Base-by-base conservation (phyloP, 106 monocot genomes). In the Phalaenopsis aphrodite region DNA sequence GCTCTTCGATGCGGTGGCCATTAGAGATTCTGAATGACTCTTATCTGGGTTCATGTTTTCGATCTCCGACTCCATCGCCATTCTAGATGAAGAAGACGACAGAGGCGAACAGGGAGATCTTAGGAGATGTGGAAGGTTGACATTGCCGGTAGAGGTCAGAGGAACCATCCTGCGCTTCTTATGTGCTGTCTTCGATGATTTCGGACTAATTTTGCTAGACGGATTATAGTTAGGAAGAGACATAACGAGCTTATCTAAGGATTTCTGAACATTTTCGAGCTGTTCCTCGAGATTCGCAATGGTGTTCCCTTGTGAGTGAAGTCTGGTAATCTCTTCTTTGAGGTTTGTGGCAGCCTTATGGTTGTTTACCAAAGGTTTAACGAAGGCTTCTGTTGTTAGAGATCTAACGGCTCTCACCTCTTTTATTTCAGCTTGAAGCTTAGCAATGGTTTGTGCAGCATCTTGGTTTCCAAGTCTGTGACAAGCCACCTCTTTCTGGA, bases 381-480 rank as follows among this genome's bases (percentile, higher is more conserved):
- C 74, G 42, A 76, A 65, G 19, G 82, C 48, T 37, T 88, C 87
- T 24, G 87, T 92, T 16, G 82, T 82, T 52, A 86, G 81, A 55
- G 90, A 87, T 81, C 80, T 88, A 55, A 92, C 83, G n/a, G 89
- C 16, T 42, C 78, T 85, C 92, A 99, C 91, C 56, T 87, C 91
- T 80, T 85, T 89, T 69, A 99, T 93, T 76, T 99, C 99, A 55
- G 88, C 88, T 84, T 95, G 93, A 17, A 99, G 91, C 68, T 90
- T 95, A n/a, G 95, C 99, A 45, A 99, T 93, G 72, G 99, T 94
- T 80, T 93, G 88, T 5, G 89, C 99, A 18, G 99, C 99, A 83
- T 95, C 83, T 80, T 99, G 95, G 78, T 99, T 92, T 6, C 98
- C 98, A 57, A 84, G 85, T 37, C 87, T 88, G 56, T 99, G 98